These are phyloP conservation scores for Penicillium griseofulvum DNA, from an alignment of 2,329 filamentous ascomycete species.

Conservation along the genomic window DNA sequence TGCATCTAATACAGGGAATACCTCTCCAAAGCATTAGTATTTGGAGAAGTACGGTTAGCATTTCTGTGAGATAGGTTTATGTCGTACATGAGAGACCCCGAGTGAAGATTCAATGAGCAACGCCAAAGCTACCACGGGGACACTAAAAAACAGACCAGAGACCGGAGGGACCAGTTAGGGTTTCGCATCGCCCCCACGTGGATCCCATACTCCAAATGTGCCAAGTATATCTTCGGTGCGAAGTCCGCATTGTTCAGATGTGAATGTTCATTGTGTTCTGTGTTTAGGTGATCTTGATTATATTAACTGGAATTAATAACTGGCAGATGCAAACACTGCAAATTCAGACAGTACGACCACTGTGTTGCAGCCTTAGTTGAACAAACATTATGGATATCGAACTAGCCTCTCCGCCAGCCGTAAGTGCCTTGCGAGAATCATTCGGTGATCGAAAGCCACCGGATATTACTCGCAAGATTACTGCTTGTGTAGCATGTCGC, in stretches of 20 bases:
- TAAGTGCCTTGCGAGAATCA: constrained; percentile 30
- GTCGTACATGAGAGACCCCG: not conserved
- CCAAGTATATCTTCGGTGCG: constrained; percentile 17
- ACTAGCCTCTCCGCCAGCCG: constrained; percentile 11
- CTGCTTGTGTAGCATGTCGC: constrained; percentile 31
- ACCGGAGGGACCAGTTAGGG: constrained; percentile 3
- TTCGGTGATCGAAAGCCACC: constrained; percentile 37
- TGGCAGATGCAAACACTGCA: not conserved
- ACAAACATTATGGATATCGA: constrained; percentile 9
- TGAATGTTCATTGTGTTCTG: not conserved
- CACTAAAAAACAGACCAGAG: too few species aligned
- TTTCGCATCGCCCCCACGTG: constrained; percentile 13
- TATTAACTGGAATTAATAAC: not conserved
- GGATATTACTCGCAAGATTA: constrained; percentile 34
- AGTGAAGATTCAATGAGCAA: constrained; percentile 5
- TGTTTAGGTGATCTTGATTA: too few species aligned
- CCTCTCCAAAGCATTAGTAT: too few species aligned
- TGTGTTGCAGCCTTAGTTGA: not conserved
- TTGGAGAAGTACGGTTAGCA: too few species aligned
- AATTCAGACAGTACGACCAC: not conserved
- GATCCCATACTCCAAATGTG: too few species aligned
- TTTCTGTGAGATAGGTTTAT: too few species aligned
- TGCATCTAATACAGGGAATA: too few species aligned
- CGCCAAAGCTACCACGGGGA: not conserved
- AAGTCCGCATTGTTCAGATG: constrained; percentile 14